A percentile compares a stretch with the other conserved stretches of the same genome.
Evolutionary conservation across 2,329 filamentous ascomycete genomes (phyloP).

Genomic region (Trichoderma atroviride): DNA sequence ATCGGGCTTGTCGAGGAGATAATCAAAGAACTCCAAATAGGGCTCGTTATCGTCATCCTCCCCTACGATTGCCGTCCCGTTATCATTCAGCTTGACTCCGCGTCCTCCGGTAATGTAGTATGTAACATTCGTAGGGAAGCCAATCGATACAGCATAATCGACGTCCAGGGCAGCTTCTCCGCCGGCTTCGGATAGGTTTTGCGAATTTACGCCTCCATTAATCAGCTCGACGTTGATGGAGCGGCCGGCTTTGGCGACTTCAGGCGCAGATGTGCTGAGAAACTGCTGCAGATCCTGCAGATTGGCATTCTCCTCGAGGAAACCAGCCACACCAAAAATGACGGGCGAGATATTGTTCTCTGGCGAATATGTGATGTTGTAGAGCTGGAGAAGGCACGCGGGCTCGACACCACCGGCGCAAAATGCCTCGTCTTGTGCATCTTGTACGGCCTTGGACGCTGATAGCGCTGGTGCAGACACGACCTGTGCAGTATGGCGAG

Average conservation of each 20-base stretch:
- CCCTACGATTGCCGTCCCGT: constrained; percentile 40
- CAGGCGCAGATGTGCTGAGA: constrained; percentile 41
- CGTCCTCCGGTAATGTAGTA: constrained; percentile 52
- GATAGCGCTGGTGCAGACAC: neutral
- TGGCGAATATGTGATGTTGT: constrained; percentile 48
- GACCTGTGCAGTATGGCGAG: constrained; percentile 37
- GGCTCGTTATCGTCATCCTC: constrained; percentile 55
- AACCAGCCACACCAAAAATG: constrained; percentile 52
- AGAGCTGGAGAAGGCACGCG: constrained; percentile 48
- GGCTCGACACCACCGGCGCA: constrained; percentile 38
- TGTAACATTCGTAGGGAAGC: constrained; percentile 47
- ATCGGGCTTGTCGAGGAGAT: constrained; percentile 50
- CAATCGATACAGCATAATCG: constrained; percentile 51
- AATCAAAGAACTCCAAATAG: constrained; percentile 57
- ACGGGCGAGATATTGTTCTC: constrained; percentile 39
- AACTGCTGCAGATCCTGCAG: constrained; percentile 47
- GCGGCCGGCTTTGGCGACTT: constrained; percentile 41
- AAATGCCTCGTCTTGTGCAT: neutral
- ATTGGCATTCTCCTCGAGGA: constrained; percentile 53
- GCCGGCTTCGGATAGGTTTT: constrained; percentile 43
- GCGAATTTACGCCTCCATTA: constrained; percentile 50
- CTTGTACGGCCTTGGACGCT: neutral
- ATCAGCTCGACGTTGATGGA: constrained; percentile 47
- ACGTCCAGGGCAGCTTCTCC: constrained; percentile 53
- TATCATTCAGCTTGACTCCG: constrained; percentile 44